These are phyloP conservation scores for Lentinus polychrous DNA, from an alignment of 1,284 basidiomycete genomes.

Conservation along the genomic window DNA sequence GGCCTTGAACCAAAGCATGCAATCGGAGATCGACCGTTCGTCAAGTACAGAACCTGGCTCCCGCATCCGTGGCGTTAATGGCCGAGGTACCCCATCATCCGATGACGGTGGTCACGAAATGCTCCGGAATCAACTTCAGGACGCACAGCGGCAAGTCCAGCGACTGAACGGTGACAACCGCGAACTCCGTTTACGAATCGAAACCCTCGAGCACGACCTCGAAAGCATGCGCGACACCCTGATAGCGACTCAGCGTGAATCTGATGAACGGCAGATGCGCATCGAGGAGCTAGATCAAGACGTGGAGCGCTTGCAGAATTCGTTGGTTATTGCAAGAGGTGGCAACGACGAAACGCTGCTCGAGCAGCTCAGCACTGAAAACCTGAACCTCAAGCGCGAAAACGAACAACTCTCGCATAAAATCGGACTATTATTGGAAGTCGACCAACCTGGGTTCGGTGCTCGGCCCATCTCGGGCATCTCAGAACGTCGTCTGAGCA, in stretches of 20 bases:
- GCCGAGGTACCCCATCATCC: constrained; percentile 72
- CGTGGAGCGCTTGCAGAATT: constrained; percentile 70
- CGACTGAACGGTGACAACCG: constrained; percentile 66
- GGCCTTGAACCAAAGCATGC: constrained; percentile 68
- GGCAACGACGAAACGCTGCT: constrained; percentile 63
- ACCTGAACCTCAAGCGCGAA: constrained; percentile 69
- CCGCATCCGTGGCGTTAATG: constrained; percentile 59
- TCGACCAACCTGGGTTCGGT: constrained; percentile 68
- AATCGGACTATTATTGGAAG: constrained; percentile 79
- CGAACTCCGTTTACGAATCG: constrained; percentile 70
- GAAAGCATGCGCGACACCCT: constrained; percentile 69
- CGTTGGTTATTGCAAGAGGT: constrained; percentile 69
- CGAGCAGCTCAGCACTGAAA: constrained; percentile 74
- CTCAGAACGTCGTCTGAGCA: constrained; percentile 59
- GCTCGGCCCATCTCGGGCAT: constrained; percentile 56
- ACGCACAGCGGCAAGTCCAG: constrained; percentile 68
- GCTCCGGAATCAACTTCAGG: constrained; percentile 60
- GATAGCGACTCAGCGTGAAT: constrained; percentile 64
- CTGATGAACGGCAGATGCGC: constrained; percentile 67
- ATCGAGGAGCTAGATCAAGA: constrained; percentile 78
- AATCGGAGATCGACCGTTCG: constrained; percentile 76
- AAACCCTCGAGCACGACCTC: constrained; percentile 69
- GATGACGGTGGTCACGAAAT: constrained; percentile 64
- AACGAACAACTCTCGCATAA: constrained; percentile 83
- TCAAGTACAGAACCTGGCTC: constrained; percentile 52